Evolutionary conservation across 2,329 filamentous ascomycete genomes (phyloP).

Genomic region (Grosmannia penicillata): DNA sequence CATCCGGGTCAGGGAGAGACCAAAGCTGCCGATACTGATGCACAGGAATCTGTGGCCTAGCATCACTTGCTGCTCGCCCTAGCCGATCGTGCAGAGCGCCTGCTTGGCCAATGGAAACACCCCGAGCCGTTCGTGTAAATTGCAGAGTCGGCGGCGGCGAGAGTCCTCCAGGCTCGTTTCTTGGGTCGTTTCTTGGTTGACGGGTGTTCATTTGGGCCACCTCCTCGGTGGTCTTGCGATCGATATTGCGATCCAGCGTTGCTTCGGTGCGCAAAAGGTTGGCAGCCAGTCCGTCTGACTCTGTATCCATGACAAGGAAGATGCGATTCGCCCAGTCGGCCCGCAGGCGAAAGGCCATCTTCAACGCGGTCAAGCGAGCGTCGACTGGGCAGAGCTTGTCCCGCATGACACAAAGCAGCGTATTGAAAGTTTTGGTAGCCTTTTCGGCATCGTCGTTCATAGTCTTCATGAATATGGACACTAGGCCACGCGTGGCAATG

Average conservation of each 20-base stretch:
- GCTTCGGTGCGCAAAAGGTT: constrained; percentile 52
- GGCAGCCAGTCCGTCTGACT: constrained; percentile 59
- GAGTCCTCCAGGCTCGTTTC: constrained; percentile 24
- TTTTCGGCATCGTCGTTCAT: constrained; percentile 54
- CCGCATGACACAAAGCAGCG: constrained; percentile 48
- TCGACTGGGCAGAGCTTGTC: constrained; percentile 47
- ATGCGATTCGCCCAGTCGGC: constrained; percentile 70
- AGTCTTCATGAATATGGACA: constrained; percentile 61
- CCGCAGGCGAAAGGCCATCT: constrained; percentile 66
- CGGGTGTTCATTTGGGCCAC: constrained; percentile 27
- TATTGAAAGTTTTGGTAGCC: constrained; percentile 44
- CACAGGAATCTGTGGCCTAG: constrained; percentile 13
- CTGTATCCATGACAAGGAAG: constrained; percentile 53
- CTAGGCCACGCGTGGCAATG: constrained; percentile 55
- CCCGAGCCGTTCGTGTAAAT: constrained; percentile 16
- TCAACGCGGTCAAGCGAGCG: constrained; percentile 60
- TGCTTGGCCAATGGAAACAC: constrained; percentile 35
- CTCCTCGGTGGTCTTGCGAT: constrained; percentile 36
- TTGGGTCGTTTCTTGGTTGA: too few species aligned
- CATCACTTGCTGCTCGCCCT: constrained; percentile 25
- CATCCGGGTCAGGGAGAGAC: constrained; percentile 41
- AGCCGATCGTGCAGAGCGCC: neutral
- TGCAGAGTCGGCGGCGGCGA: constrained; percentile 23
- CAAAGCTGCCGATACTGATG: constrained; percentile 37
- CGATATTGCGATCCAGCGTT: constrained; percentile 32